These are phyloP conservation scores for Leishmania martiniquensis DNA, from an alignment of 208 protist genomes.

Conservation along the genomic window DNA sequence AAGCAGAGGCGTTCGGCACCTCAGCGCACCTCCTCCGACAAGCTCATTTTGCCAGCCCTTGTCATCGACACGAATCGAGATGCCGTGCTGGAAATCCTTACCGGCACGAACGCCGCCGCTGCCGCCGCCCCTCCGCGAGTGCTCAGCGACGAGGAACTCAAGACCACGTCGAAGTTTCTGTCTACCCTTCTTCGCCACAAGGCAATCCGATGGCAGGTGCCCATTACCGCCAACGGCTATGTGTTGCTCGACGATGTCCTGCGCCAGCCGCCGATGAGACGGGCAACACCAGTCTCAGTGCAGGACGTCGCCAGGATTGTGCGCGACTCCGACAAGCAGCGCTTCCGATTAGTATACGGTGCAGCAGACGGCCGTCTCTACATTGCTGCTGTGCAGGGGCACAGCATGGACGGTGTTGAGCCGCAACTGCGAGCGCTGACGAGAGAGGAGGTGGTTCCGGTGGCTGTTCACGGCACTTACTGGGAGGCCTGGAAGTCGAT, in stretches of 20 bases:
- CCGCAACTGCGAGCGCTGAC: constrained; percentile 61
- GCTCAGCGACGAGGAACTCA: constrained; percentile 8
- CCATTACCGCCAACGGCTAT: constrained; percentile 71
- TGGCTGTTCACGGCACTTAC: constrained; percentile 88
- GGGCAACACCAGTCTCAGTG: constrained; percentile 21
- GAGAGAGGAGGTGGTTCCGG: constrained; percentile 26
- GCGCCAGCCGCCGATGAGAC: constrained; percentile 22
- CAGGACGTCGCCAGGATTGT: constrained; percentile 55
- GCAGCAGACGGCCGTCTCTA: constrained; percentile 44
- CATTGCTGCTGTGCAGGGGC: constrained; percentile 84
- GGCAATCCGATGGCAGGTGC: constrained; percentile 49
- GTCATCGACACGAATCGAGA: constrained; percentile 34
- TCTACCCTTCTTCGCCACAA: constrained; percentile 74
- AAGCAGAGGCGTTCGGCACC: neutral
- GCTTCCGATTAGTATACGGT: constrained; percentile 64
- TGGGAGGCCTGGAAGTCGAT: constrained; percentile 63
- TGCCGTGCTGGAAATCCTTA: constrained; percentile 38
- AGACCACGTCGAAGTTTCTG: constrained; percentile 61
- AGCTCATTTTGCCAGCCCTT: neutral
- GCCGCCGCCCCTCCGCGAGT: neutral
- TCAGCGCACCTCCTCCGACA: neutral
- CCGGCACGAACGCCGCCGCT: neutral
- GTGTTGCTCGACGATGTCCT: constrained; percentile 57
- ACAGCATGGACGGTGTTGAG: constrained; percentile 68
- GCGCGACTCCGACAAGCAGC: constrained; percentile 71